Percentiles rank a stretch among this genome's conserved stretches.
phyloP scores from a whole-genome alignment of 805 yeast species.

The Barnettozyma wickerhamii region DNA sequence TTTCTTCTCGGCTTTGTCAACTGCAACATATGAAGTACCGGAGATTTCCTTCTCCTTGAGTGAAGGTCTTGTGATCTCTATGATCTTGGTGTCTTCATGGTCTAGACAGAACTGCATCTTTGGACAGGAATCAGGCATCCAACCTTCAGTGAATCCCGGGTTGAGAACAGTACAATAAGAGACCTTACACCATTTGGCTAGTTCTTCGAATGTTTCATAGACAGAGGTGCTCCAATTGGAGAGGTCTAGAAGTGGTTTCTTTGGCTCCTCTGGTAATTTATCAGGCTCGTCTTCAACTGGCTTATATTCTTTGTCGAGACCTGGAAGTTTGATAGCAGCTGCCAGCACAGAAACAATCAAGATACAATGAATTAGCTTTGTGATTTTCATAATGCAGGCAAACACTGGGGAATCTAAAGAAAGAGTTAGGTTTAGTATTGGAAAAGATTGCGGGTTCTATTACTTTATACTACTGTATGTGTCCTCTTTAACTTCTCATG shows the following conservation, averaged over 20 bases:
- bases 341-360: background rate
- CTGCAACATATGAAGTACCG: conserved; percentile 53
- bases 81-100: conserved; percentile 2
- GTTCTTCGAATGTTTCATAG: conserved; percentile 1
- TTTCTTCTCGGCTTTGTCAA: conserved; percentile 40
- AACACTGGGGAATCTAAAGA: too few species aligned
- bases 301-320: background rate
- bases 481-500: too few species aligned
- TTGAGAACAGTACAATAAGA: conserved; percentile 10
- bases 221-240: conserved; percentile 1
- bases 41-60: conserved; percentile 32
- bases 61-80: conserved; percentile 12
- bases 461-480: too few species aligned
- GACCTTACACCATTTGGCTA: conserved; percentile 9
- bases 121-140: conserved; percentile 8
- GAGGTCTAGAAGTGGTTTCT: background rate
- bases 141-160: conserved; percentile 6
- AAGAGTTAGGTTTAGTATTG: too few species aligned
- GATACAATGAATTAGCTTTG: background rate
- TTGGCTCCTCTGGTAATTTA: background rate
- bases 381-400: background rate
- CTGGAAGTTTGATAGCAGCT: background rate
- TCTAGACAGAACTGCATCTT: conserved; percentile 13
- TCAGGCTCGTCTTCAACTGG: background rate
- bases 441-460: too few species aligned